Base-by-base conservation (phyloP, 352 stramenopile species). In the Globisporangium barbulae region DNA sequence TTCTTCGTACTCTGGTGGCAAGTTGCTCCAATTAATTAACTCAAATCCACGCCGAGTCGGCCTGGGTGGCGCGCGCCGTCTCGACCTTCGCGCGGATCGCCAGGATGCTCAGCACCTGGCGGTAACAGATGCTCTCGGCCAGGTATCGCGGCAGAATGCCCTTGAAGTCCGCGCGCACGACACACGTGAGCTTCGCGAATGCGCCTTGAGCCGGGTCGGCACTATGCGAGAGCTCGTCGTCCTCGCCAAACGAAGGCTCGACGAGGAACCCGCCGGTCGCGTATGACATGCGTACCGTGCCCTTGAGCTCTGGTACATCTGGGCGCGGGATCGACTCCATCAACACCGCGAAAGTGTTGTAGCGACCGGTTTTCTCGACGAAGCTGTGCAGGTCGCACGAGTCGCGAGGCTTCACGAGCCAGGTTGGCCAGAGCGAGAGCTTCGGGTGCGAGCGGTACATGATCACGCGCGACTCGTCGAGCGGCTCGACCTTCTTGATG, bases 361-460 rank as follows among this genome's bases (percentile, higher is more conserved):
- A 63, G 15, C 71, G 70, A n/a, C 80, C 79, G 4, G 83, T 91
- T 45, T 85, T 85, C 33, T 85, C 74, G 28, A 93, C 76, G 50
- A 93, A 93, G 55, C 78, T 88, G 61, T 88, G 76, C n/a, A 93
- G 70, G 59, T 93, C 83, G 60, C 83, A 93, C 52, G 83, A 91
- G 60, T 93, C 83, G 13, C 83, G 79, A 28, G 83, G 83, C 42
- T 90, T 93, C 33, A 93, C 83, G 19, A 93, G 69, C 83, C 83
- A 93, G 25, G 79, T 74, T 25, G 83, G 83, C 83, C 83, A 93
- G n/a, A 87, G 69, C 12, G 83, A 93, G 13, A 93, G 63, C 63
- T 88, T 86, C 5, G 72, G 73, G 59, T 88, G 80, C n/a, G 79
- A 75, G 56, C 76, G 74, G 39, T 93, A 90, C 48, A 93, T 61